Base-by-base conservation (phyloP, 2,329 filamentous ascomycete genomes). In the Ceratocystis cubensis region DNA sequence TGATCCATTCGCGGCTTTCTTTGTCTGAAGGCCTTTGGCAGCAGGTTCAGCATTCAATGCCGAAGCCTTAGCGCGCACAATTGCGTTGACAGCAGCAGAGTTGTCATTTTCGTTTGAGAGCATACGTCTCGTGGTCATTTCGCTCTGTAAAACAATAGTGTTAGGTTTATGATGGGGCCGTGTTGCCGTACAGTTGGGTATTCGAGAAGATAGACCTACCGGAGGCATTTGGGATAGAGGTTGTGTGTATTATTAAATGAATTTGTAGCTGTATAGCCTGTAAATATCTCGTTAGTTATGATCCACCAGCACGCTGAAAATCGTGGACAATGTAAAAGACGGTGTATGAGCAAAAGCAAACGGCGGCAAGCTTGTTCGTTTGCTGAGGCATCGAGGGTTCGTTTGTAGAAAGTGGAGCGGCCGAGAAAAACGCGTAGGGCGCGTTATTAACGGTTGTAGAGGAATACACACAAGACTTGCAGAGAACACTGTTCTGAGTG, bases 61-160 rank as follows among this genome's bases (percentile, higher is more conserved):
- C 67, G 91, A 90, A 64, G 91, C 86, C 80, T 97, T 96, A 71
- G 94, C 92, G 78, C 94, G 86, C 72, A 94, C 97, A 75, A 96
- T 80, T 78, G 92, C 91, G 78, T 88, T 90, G 69, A 88, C 86
- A 68, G 81, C 78, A 70, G 78, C 83, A 76, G 96, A 96, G 80
- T 96, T 94, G 76, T 96, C 93, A 75, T 96, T 96, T 81, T 96
- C 92, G 77, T 95, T 94, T 71, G 88, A 88, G 73, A 88, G 83
- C 75, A 86, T 83, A 78, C 91, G 88, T 68, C 67, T 68, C 41
- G 67, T 61, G 3, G 61, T 61, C 50, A 68, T 61, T 45, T 75
- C 67, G 64, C 64, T 68, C 64, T 68, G 50, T 1, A 41, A 25
- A 33, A 13, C 5, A n/a, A 45, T 63, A 17, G 20, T 62, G 46